phyloP scores from a whole-genome alignment of 2,329 filamentous ascomycete species.

The Neonectria sp. region DNA sequence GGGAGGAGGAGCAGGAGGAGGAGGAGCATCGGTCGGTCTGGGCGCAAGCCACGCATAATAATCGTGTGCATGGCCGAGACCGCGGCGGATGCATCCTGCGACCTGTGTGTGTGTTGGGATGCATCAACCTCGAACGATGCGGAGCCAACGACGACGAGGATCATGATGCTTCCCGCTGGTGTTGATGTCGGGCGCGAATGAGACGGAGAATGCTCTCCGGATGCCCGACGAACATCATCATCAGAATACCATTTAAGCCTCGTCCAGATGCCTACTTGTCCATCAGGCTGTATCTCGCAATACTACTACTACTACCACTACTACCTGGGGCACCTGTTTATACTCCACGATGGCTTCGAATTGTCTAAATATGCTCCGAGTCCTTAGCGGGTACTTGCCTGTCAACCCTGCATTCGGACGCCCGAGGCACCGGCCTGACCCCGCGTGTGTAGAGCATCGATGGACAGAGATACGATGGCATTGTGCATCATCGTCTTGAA shows the following conservation, averaged over 20 bases:
- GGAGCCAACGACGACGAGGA: slow-evolving; percentile 16
- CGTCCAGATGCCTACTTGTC: background rate
- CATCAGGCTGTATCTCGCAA: too few relatives aligned
- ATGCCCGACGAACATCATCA: background rate
- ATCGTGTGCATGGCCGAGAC: slow-evolving; percentile 34
- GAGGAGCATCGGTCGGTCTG: slow-evolving; percentile 41
- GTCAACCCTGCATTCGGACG: slow-evolving; percentile 2
- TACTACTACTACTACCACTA: too few relatives aligned
- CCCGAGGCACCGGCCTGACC: background rate
- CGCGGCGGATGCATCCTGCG: slow-evolving; percentile 23
- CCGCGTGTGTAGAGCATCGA: background rate
- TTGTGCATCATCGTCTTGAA: background rate
- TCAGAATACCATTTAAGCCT: background rate
- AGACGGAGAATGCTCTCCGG: slow-evolving; percentile 11
- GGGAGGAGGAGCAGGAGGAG: slow-evolving; percentile 8
- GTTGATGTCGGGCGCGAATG: background rate
- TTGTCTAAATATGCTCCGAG: background rate
- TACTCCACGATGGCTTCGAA: background rate
- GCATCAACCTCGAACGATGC: slow-evolving; percentile 38
- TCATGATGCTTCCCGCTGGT: background rate
- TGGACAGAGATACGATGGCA: background rate
- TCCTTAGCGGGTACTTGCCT: background rate
- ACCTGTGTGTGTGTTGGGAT: slow-evolving; percentile 10
- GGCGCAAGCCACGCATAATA: slow-evolving; percentile 34
- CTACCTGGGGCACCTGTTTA: background rate